phyloP scores from a whole-genome alignment of 1,284 basidiomycete genomes.

The Phlebopus sp. region DNA sequence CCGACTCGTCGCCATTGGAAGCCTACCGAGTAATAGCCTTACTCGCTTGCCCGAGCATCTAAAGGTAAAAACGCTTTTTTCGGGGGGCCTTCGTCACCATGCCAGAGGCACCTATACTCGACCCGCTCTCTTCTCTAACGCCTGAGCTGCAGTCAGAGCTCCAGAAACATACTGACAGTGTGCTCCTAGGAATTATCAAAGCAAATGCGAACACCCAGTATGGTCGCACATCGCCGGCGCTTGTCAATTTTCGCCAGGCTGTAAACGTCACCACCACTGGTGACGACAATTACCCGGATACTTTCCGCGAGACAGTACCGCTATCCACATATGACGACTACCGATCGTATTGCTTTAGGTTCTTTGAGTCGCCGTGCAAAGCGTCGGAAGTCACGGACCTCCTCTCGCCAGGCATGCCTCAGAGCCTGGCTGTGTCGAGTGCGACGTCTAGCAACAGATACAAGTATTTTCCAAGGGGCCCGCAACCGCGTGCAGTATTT shows the following conservation, averaged over 20 bases:
- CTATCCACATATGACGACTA: constrained; percentile 1
- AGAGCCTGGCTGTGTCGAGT: background rate
- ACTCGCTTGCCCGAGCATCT: too few relatives aligned
- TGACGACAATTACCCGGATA: background rate
- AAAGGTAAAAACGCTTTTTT: too few relatives aligned
- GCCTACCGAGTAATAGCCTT: too few relatives aligned
- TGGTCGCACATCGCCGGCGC: background rate
- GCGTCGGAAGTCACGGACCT: background rate
- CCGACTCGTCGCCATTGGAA: too few relatives aligned
- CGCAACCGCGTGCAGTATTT: background rate
- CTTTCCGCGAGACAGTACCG: background rate
- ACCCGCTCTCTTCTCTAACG: too few relatives aligned
- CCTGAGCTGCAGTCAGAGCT: too few relatives aligned
- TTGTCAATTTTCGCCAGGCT: background rate
- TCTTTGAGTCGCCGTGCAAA: background rate
- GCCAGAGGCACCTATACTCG: background rate
- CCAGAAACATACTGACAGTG: too few relatives aligned
- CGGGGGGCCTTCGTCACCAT: background rate
- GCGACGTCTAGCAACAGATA: background rate
- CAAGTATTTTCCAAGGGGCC: background rate
- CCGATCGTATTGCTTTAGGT: background rate
- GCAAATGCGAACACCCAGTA: background rate
- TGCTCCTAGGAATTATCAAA: background rate
- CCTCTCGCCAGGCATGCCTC: background rate
- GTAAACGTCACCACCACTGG: too few relatives aligned